A percentile compares a stretch with the other conserved stretches of the same genome.
These are phyloP conservation scores for Naganishia vaughanmartiniae DNA, from an alignment of 768 basidiomycete genomes.

Conservation along the genomic window DNA sequence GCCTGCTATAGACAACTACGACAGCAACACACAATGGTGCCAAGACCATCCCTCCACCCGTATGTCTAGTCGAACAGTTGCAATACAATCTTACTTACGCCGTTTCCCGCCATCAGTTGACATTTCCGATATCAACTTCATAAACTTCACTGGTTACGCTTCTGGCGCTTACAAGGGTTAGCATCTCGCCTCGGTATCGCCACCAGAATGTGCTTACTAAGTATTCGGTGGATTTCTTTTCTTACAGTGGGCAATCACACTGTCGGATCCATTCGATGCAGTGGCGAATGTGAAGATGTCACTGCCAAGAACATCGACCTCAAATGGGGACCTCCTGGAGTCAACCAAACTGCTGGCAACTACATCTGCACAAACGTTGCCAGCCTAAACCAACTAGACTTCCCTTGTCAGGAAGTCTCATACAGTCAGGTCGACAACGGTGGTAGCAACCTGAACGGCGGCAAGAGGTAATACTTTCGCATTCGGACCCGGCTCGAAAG, in stretches of 20 bases:
- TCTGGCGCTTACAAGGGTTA: slow-evolving; percentile 49
- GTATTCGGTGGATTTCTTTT: background rate
- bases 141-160: slow-evolving; percentile 61
- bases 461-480: background rate
- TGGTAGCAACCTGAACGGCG: slow-evolving; percentile 19
- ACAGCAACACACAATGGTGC: slow-evolving; percentile 55
- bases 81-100: background rate
- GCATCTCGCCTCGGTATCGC: background rate
- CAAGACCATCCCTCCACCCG: slow-evolving; percentile 58
- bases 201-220: background rate
- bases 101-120: slow-evolving; percentile 1
- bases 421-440: slow-evolving; percentile 24
- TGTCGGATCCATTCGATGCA: slow-evolving; percentile 62
- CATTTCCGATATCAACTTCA: slow-evolving; percentile 62
- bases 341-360: slow-evolving; percentile 55
- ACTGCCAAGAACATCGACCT: slow-evolving; percentile 51
- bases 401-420: slow-evolving; percentile 27
- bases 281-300: slow-evolving; percentile 53
- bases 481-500: background rate
- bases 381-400: slow-evolving; percentile 15
- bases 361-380: slow-evolving; percentile 54
- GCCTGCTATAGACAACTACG: slow-evolving; percentile 31
- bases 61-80: slow-evolving; percentile 11
- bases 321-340: slow-evolving; percentile 24
- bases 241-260: slow-evolving; percentile 49